A percentile compares a stretch with the other conserved stretches of the same genome.
phyloP scores from a whole-genome alignment of 805 yeast species.

The Yarrowia deformans region DNA sequence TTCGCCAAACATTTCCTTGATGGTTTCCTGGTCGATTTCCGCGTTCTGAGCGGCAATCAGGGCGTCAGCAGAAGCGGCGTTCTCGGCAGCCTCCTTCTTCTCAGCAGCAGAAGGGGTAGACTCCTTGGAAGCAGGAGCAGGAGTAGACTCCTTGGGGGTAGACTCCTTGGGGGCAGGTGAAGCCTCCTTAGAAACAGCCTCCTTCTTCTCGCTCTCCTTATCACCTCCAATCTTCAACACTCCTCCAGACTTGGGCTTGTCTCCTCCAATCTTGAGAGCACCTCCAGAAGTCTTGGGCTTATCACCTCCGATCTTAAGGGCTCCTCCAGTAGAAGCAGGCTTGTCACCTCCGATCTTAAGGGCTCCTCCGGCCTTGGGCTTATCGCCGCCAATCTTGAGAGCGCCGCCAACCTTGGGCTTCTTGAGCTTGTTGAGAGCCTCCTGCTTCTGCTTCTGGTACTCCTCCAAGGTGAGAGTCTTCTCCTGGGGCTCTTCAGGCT shows the following conservation, averaged over 20 bases:
- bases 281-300: constrained; percentile 43
- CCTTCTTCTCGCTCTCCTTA: constrained; percentile 54
- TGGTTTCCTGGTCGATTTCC: constrained; percentile 82
- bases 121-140: constrained; percentile 43
- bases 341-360: constrained; percentile 44
- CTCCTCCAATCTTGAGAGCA: constrained; percentile 45
- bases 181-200: constrained; percentile 42
- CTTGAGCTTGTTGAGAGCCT: constrained; percentile 41
- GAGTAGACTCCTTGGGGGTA: constrained; percentile 42
- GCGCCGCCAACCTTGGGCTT: constrained; percentile 11
- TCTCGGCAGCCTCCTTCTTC: constrained; percentile 39
- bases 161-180: constrained; percentile 36
- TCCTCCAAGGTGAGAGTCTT: constrained; percentile 82
- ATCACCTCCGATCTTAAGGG: constrained; percentile 40
- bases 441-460: constrained; percentile 56
- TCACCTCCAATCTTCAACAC: constrained; percentile 40
- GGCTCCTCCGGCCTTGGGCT: constrained; percentile 38
- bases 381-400: constrained; percentile 42
- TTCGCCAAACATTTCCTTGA: constrained; percentile 86
- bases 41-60: constrained; percentile 76
- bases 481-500: constrained; percentile 47
- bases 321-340: constrained; percentile 37
- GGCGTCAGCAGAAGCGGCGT: constrained; percentile 55
- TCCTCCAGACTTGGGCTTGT: constrained; percentile 40
- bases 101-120: constrained; percentile 41